Evolutionary conservation across 257 asterid genomes (phyloP).

Genomic region (Solanum chiquidenum): DNA sequence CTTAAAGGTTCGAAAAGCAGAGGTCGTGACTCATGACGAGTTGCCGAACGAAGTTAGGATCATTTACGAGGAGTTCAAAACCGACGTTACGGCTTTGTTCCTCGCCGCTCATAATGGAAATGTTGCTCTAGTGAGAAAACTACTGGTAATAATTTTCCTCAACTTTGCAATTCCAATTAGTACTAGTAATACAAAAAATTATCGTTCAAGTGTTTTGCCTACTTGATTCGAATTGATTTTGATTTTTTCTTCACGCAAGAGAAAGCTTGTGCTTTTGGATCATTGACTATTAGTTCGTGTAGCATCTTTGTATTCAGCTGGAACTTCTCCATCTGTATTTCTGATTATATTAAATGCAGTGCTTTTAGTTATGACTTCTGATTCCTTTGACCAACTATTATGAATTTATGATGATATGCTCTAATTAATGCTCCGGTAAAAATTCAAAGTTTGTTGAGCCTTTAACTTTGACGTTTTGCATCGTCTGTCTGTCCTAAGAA

Average conservation of each 20-base stretch:
- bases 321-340: not conserved
- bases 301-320: not conserved
- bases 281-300: not conserved
- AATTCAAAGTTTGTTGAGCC: not conserved
- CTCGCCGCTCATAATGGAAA: constrained; percentile 53
- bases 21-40: constrained; percentile 40
- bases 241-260: not conserved
- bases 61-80: constrained; percentile 46
- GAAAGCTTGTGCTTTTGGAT: not conserved
- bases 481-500: not conserved
- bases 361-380: not conserved
- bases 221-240: not conserved
- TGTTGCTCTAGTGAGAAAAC: constrained; percentile 35
- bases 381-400: not conserved
- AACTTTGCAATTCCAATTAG: not conserved
- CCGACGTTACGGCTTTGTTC: constrained; percentile 73
- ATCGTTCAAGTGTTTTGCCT: not conserved
- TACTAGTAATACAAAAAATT: not conserved
- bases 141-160: constrained; percentile 30
- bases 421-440: not conserved
- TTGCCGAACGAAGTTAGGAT: constrained; percentile 37
- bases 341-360: not conserved
- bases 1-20: constrained; percentile 51
- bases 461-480: not conserved
- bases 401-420: not conserved